A percentile compares a stretch with the other conserved stretches of the same genome.
Conservation (phyloP, 1,284 basidiomycete species). For the Cryptococcus jaspeensis region DNA sequence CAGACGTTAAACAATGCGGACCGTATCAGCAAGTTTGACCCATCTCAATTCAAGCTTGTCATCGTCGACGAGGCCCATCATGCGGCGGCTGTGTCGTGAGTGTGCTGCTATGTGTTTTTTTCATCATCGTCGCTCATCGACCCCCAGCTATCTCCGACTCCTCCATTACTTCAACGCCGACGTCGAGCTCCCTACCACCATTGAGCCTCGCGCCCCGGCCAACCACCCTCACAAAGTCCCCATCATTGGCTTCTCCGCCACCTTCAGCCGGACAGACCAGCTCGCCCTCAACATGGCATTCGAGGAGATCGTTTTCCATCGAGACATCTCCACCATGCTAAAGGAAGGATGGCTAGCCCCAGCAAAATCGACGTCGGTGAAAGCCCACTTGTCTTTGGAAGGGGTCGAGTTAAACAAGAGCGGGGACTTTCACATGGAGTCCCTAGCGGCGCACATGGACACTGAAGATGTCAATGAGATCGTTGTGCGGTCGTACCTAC, state of each 20-base stretch:
- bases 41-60: constrained; percentile 69
- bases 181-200: constrained; percentile 28
- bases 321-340: constrained; percentile 91
- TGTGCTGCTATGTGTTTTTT: neutral
- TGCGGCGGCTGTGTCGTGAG: constrained; percentile 83
- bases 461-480: constrained; percentile 71
- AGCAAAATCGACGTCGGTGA: constrained; percentile 76
- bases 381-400: constrained; percentile 68
- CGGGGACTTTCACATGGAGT: constrained; percentile 76
- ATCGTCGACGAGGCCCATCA: constrained; percentile 96
- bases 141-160: constrained; percentile 35
- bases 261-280: constrained; percentile 89
- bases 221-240: constrained; percentile 58
- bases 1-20: constrained; percentile 73
- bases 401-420: constrained; percentile 60
- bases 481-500: constrained; percentile 76
- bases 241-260: constrained; percentile 92
- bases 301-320: constrained; percentile 88
- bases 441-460: constrained; percentile 76
- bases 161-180: constrained; percentile 45
- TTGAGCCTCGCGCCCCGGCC: constrained; percentile 20
- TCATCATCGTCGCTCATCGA: neutral
- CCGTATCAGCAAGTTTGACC: constrained; percentile 77
- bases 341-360: constrained; percentile 82
- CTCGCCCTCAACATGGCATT: constrained; percentile 85